Evolutionary conservation across 2,329 filamentous ascomycete species (phyloP).

Genomic region (Hypoxylon rubiginosum): DNA sequence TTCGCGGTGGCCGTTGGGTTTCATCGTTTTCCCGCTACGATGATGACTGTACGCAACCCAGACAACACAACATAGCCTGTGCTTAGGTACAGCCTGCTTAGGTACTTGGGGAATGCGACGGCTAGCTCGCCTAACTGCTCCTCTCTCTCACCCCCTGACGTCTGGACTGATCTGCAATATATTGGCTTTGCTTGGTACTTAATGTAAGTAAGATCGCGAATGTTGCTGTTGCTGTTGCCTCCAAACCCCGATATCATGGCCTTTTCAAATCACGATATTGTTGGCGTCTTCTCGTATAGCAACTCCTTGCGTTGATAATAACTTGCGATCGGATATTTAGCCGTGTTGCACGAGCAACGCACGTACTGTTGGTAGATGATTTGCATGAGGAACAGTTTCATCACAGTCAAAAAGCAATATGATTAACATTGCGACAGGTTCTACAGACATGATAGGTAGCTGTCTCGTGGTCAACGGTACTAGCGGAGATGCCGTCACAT

Average conservation of each 20-base stretch:
- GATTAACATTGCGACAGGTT: constrained; percentile 13
- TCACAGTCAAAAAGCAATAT: constrained; percentile 2
- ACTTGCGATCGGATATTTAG: constrained; percentile 16
- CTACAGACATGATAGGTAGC: neutral
- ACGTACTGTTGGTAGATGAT: constrained; percentile 16
- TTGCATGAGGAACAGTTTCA: constrained; percentile 9
- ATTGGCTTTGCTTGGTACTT: constrained; percentile 20
- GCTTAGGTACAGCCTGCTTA: neutral
- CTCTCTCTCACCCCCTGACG: constrained; percentile 2
- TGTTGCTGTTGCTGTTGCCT: constrained; percentile 23
- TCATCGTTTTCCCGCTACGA: constrained; percentile 29
- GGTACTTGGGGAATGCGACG: constrained; percentile 7
- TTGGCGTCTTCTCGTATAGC: neutral
- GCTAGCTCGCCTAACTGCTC: neutral
- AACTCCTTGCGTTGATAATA: constrained; percentile 18
- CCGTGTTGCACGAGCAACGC: constrained; percentile 7
- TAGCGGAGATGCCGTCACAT: constrained; percentile 30
- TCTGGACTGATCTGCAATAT: constrained; percentile 30
- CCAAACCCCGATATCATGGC: constrained; percentile 33
- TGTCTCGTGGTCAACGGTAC: constrained; percentile 5
- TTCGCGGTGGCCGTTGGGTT: constrained; percentile 27
- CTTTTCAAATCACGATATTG: constrained; percentile 33
- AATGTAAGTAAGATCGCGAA: constrained; percentile 35
- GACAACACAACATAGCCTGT: constrained; percentile 3
- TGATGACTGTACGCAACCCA: constrained; percentile 19